These are phyloP conservation scores for Effrenium voratum DNA, from an alignment of 73 alveolate genomes.

Conservation along the genomic window DNA sequence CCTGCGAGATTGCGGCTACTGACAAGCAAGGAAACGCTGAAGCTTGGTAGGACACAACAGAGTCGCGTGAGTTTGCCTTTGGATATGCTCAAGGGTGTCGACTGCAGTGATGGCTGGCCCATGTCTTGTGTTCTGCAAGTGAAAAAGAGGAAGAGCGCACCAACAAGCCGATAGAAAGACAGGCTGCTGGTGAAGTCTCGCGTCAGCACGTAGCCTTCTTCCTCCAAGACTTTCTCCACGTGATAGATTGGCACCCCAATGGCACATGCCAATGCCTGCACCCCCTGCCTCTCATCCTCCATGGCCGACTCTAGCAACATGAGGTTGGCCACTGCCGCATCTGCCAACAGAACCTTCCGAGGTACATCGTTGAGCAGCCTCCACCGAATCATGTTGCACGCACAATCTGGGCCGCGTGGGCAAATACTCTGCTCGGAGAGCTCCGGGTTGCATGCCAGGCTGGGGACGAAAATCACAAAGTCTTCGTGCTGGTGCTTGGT, in stretches of 20 bases:
- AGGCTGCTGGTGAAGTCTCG: conserved; percentile 70
- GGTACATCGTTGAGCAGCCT: conserved; percentile 1
- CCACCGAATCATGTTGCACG: conserved; percentile 11
- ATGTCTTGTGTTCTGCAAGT: too few relatives aligned
- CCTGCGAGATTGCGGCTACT: too few relatives aligned
- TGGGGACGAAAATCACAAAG: conserved; percentile 42
- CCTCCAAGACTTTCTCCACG: too few relatives aligned
- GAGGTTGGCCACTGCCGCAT: background rate
- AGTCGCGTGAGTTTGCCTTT: too few relatives aligned
- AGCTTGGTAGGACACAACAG: too few relatives aligned
- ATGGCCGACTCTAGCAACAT: background rate
- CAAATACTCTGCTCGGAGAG: background rate
- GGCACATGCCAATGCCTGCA: conserved; percentile 50
- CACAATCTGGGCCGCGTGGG: conserved; percentile 33
- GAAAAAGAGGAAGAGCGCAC: too few relatives aligned
- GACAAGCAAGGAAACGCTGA: too few relatives aligned
- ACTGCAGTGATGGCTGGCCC: too few relatives aligned
- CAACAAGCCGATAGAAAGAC: too few relatives aligned
- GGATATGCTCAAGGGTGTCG: too few relatives aligned
- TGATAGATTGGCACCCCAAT: too few relatives aligned
- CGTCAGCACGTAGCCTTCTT: conserved; percentile 49
- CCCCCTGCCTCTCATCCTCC: conserved; percentile 57
- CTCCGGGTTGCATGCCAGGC: background rate
- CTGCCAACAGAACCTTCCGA: background rate
- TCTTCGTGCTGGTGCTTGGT: conserved; percentile 29